Conservation (phyloP, 2,329 filamentous ascomycete species). For the Scedosporium minutisporum region DNA sequence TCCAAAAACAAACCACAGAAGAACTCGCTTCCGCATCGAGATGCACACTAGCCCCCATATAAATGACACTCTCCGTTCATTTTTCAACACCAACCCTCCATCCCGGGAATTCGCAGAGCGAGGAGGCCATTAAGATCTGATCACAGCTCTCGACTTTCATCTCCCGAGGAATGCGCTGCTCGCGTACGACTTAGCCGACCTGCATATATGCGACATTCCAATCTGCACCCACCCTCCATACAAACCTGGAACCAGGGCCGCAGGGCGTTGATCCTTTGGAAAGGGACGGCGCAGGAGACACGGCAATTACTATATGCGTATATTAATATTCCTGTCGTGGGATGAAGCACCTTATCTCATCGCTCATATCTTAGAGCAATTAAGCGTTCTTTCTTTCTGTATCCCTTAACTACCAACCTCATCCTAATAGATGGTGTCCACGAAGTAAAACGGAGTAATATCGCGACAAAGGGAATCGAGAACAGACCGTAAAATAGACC, state of each 20-base stretch:
- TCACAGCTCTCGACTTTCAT: constrained; percentile 19
- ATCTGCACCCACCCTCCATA: neutral
- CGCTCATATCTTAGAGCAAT: too few relatives aligned
- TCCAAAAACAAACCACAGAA: constrained; percentile 20
- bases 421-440: too few relatives aligned
- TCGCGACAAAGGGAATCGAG: too few relatives aligned
- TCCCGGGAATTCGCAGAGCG: too few relatives aligned
- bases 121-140: constrained; percentile 10
- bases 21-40: constrained; percentile 19
- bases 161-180: constrained; percentile 1
- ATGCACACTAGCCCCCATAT: neutral
- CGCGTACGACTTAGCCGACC: neutral
- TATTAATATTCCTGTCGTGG: too few relatives aligned
- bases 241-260: neutral
- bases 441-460: too few relatives aligned
- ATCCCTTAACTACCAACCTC: too few relatives aligned
- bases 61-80: neutral
- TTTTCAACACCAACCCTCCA: neutral
- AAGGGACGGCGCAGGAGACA: neutral
- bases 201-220: neutral
- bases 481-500: too few relatives aligned
- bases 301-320: too few relatives aligned
- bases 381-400: too few relatives aligned
- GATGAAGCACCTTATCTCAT: too few relatives aligned
- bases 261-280: neutral